phyloP scores from a whole-genome alignment of 768 basidiomycete genomes.

The Tulasnella sp. region DNA sequence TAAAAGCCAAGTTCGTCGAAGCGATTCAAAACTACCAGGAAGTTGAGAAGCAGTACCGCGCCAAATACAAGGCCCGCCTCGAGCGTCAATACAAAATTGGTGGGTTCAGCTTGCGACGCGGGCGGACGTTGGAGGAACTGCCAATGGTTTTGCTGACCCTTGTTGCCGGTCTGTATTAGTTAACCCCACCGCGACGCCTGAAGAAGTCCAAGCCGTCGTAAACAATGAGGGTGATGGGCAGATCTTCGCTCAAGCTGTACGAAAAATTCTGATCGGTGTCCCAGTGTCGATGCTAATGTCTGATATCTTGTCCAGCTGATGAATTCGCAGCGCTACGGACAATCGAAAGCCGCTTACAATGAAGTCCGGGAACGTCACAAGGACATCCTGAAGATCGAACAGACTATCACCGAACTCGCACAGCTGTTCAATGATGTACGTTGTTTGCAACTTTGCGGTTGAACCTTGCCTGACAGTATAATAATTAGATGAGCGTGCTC shows the following conservation, averaged over 20 bases:
- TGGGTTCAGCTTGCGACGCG: slow-evolving; percentile 22
- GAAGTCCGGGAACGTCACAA: slow-evolving; percentile 43
- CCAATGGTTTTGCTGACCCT: not conserved
- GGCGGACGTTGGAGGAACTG: not conserved
- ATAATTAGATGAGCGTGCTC: slow-evolving; percentile 35
- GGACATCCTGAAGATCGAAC: slow-evolving; percentile 43
- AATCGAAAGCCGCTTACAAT: slow-evolving; percentile 38
- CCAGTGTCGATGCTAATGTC: not conserved
- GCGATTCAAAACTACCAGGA: slow-evolving; percentile 30
- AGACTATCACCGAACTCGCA: slow-evolving; percentile 42
- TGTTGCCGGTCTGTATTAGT: slow-evolving; percentile 27
- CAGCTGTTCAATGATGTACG: slow-evolving; percentile 42
- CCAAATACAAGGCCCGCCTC: slow-evolving; percentile 27
- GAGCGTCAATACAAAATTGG: slow-evolving; percentile 33
- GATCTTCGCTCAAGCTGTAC: slow-evolving; percentile 34
- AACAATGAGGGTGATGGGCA: slow-evolving; percentile 34
- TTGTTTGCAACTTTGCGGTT: not conserved
- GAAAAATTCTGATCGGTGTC: not conserved
- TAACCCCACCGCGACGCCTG: slow-evolving; percentile 38
- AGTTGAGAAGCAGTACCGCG: slow-evolving; percentile 27
- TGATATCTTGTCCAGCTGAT: slow-evolving; percentile 31
- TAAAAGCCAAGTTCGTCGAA: slow-evolving; percentile 27
- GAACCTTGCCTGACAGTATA: not conserved
- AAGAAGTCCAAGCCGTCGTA: slow-evolving; percentile 36
- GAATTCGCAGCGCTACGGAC: slow-evolving; percentile 39